Evolutionary conservation across 495 filamentous ascomycete species (phyloP), one percentile per base, ranked within the genome.

Genomic region (Hypoxylon cercidicola): DNA sequence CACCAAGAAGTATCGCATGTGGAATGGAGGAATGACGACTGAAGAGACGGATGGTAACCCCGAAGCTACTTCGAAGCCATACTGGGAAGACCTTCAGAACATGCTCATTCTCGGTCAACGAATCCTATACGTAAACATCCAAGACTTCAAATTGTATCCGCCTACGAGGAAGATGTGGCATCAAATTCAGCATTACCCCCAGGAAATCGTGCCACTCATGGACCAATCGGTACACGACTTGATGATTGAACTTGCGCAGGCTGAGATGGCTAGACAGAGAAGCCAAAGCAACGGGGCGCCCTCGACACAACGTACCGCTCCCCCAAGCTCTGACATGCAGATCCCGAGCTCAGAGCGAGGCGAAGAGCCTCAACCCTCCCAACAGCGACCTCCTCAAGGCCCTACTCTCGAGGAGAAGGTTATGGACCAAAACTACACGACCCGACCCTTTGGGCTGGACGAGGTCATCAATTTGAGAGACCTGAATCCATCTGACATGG

Each of bases 161-260:
- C 86, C 92, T 8, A 97, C 95, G 0, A 78, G 89, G 61, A 97
- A 97, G 75, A 81, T 99, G 51, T 99, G 93, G 91, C 92, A 97
- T 74, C 96, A 98, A 72, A 81, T 93, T 46, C 92, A 93, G 64
- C 88, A 89, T 19, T 98, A 97, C 69, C 95, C 95, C 0, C 91
- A 91, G 66, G 95, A 99, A 81, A 93, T 98, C 54, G 89, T 99
- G 57, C 93, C 93, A 1, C 81, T 99, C 45, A 96, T 99, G 91
- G 96, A 99, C 81, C 91, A 94, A 70, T 85, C 85, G 18, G 85
- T 98, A 49, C 96, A 97, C 73, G 93, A 99, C 77, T 82, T 90
- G 16, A 96, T 98, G 89, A 86, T 97, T 41, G 93, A 97, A 69
- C 81, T 97, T 54, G 90, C 96, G 6, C 84, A 89, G 49, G 89